Base-by-base conservation (phyloP, 805 yeast species). In the Pichia ethanolica region DNA sequence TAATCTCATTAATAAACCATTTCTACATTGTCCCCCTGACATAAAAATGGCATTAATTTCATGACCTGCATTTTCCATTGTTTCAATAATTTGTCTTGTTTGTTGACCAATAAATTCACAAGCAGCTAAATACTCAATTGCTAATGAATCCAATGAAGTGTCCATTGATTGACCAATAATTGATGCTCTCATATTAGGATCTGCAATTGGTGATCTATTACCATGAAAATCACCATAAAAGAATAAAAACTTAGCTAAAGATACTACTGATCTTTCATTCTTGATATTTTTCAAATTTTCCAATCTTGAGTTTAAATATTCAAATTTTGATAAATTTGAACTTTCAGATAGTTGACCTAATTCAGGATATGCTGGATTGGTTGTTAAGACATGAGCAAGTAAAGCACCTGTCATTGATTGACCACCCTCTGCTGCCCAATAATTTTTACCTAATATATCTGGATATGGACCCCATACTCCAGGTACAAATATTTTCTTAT, bases 391-490 rank as follows among this genome's bases (percentile, higher is more conserved):
- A 66, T 88, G 95, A 2, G 93, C 91, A 55, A 93, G 74, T 38
- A 93, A 75, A 33, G 95, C 97, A 58, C 99, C 99, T 2, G 99
- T 93, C 64, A 96, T 86, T 13, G 95, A 84, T 67, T 93, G 99
- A n/a, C 99, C 99, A 63, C 99, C 99, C 69, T 93, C 99, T 12
- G 98, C 96, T 55, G 90, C 74, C 98, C 98, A 93, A 61, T 74
- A 83, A 6, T 82, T 89, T 32, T 86, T 84, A n/a, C 95, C 86
- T 72, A 91, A 76, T 5, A 88, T 96, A 66, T 90, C 96, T 60
- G 89, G 77, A 69, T 93, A 93, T 3, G 99, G 99, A 12, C 99
- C 99, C 99, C 99, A 93, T 35, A 93, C 97, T 52, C 99, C 99
- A 41, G 88, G 81, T 9, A 91, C 98, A 64, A 91, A 90, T 41